Evolutionary conservation across 2,329 filamentous ascomycete genomes (phyloP), one percentile per base, ranked within the genome.

Genomic region (Xylaria sp.): DNA sequence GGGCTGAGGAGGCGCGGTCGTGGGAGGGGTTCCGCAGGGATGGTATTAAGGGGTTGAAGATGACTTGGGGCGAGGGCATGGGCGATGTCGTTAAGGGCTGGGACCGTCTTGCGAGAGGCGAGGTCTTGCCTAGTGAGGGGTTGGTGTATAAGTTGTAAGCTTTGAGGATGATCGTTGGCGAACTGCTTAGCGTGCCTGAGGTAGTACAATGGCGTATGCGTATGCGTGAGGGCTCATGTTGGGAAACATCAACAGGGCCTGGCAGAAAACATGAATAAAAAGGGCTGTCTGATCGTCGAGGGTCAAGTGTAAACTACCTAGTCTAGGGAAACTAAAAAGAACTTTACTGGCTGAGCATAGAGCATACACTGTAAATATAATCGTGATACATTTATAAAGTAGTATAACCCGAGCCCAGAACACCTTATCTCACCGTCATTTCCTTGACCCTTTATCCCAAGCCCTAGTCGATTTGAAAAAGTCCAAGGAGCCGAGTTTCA

Each of bases 31-130:
- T 76, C 29, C 59, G 69, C 10, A 33, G 53, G 47, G 55, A 55
- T 1, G 73, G 73, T 5, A 58, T 76, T 2, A 57, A 57, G 54
- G 75, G 75, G 25, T 63, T 77, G 5, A 57, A 47, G 33, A 42
- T 75, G 1, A 58, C 31, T 1, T 77, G 74, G 75, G 75, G 73
- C 5, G 67, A 73, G 66, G 73, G 74, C 13, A 76, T 77, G 75
- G 67, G 70, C 58, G 72, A 65, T 27, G 73, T 74, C 2, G 45
- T 63, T 15, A 61, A 71, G 53, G 75, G 74, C 1, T 77, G 76
- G 76, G 74, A 76, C 51, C 55, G 61, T 13, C 63, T 76, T 22
- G 73, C 72, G 3, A 58, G 54, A 9, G 72, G 73, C 2, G 69
- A 73, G 61, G 72, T 73, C 1, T 20, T 55, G 54, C 63, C 76